A percentile compares a stretch with the other conserved stretches of the same genome.
Conservation (phyloP, 805 yeast species). For the Kuraishia hungarica region DNA sequence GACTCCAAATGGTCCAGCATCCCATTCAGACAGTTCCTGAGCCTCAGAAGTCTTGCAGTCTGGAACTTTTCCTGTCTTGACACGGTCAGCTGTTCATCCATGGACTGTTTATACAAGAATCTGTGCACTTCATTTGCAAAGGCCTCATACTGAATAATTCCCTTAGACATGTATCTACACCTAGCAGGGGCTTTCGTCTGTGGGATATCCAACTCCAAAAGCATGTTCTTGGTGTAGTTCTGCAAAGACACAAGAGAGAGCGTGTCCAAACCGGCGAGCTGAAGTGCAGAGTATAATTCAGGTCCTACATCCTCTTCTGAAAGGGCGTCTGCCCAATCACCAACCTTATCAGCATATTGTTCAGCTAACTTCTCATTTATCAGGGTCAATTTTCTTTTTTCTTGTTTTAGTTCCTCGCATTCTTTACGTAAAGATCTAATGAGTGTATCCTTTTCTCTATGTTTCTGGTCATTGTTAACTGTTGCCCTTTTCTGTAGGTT, state of each 20-base stretch:
- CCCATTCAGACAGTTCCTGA: neutral
- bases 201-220: conserved; percentile 8
- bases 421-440: neutral
- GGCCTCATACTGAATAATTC: neutral
- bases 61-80: conserved; percentile 1
- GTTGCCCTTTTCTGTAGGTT: neutral
- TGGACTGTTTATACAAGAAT: neutral
- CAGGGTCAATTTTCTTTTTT: neutral
- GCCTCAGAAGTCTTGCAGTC: neutral
- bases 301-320: neutral
- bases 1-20: neutral
- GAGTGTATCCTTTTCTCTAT: neutral
- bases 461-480: neutral
- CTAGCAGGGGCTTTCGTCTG: conserved; percentile 4
- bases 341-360: neutral
- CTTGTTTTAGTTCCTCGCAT: neutral
- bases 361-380: neutral
- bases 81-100: conserved; percentile 1
- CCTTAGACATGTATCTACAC: conserved; percentile 8
- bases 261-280: conserved; percentile 8
- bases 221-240: conserved; percentile 13
- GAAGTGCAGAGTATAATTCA: conserved; percentile 1
- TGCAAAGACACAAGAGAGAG: conserved; percentile 8
- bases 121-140: conserved; percentile 3
- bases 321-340: neutral